Conservation (phyloP, 2,329 filamentous ascomycete species). For the Colletotrichum acutatum region DNA sequence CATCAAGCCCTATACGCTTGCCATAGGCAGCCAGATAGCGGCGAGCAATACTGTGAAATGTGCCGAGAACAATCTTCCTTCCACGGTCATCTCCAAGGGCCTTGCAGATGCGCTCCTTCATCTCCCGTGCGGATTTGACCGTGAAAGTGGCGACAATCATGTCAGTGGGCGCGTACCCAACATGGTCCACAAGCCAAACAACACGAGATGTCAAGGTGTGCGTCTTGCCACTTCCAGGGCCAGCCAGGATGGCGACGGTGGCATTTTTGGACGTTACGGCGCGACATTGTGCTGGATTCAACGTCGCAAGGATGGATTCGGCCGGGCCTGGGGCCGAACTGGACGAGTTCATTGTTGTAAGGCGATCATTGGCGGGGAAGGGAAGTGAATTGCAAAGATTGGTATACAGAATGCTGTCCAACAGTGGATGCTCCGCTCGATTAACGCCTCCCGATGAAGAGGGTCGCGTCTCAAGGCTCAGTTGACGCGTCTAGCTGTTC, state of each 20-base stretch:
- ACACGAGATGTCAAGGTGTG: slow-evolving; percentile 94
- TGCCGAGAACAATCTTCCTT: slow-evolving; percentile 84
- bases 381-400: not conserved
- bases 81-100: slow-evolving; percentile 83
- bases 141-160: slow-evolving; percentile 97
- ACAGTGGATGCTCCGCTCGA: not conserved
- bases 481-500: slow-evolving; percentile 10
- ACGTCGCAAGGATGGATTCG: slow-evolving; percentile 55
- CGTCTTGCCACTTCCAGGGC: slow-evolving; percentile 85
- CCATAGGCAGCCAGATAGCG: slow-evolving; percentile 89
- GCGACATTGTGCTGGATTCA: slow-evolving; percentile 66
- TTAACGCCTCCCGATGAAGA: not conserved
- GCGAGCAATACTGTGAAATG: slow-evolving; percentile 92
- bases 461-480: not conserved
- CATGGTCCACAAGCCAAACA: slow-evolving; percentile 83
- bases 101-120: slow-evolving; percentile 86
- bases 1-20: slow-evolving; percentile 81
- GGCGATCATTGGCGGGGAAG: slow-evolving; percentile 3
- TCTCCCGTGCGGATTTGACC: slow-evolving; percentile 92
- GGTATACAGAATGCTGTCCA: not conserved
- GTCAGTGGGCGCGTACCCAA: slow-evolving; percentile 81
- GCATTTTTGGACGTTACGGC: slow-evolving; percentile 64
- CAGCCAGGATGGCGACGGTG: slow-evolving; percentile 74
- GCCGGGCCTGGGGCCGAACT: slow-evolving; percentile 32
- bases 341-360: slow-evolving; percentile 27